These are phyloP conservation scores for Fagopyrum homotropicum DNA, from an alignment of 148 eudicot species.

Conservation along the genomic window DNA sequence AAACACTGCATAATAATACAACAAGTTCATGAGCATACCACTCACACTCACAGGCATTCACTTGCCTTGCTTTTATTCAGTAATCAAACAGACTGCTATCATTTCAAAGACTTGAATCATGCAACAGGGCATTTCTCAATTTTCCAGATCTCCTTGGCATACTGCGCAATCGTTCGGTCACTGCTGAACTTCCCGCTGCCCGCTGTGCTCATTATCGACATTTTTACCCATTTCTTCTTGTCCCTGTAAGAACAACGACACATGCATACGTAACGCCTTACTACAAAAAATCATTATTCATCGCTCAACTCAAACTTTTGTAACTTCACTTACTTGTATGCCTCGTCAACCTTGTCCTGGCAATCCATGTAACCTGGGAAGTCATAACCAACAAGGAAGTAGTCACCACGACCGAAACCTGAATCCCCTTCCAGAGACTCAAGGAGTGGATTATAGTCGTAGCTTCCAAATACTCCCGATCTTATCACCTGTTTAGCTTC, in stretches of 20 bases:
- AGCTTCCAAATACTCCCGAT: slow-evolving; percentile 93
- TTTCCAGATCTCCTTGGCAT: slow-evolving; percentile 86
- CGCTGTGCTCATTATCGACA: slow-evolving; percentile 90
- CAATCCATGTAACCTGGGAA: slow-evolving; percentile 90
- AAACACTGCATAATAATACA: too few species aligned
- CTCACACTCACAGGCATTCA: too few species aligned
- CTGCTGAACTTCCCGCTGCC: slow-evolving; percentile 97
- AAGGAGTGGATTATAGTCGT: slow-evolving; percentile 89
- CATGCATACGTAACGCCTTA: not conserved
- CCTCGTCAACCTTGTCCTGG: slow-evolving; percentile 82
- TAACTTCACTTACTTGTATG: slow-evolving; percentile 69
- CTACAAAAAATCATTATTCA: not conserved
- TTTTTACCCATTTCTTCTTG: slow-evolving; percentile 73
- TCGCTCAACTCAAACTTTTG: not conserved
- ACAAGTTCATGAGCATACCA: too few species aligned
- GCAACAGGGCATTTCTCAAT: slow-evolving; percentile 65
- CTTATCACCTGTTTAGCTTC: slow-evolving; percentile 84
- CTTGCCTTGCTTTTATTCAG: too few species aligned
- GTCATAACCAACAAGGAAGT: slow-evolving; percentile 92
- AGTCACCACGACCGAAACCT: slow-evolving; percentile 90
- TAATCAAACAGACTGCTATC: too few species aligned
- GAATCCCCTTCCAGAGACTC: slow-evolving; percentile 83
- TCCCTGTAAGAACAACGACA: slow-evolving; percentile 38
- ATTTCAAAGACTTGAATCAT: slow-evolving; percentile 11
- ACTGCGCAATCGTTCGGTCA: slow-evolving; percentile 83